Base-by-base conservation (phyloP, 169 alveolate genomes). In the Plasmodium cynomolgi region DNA sequence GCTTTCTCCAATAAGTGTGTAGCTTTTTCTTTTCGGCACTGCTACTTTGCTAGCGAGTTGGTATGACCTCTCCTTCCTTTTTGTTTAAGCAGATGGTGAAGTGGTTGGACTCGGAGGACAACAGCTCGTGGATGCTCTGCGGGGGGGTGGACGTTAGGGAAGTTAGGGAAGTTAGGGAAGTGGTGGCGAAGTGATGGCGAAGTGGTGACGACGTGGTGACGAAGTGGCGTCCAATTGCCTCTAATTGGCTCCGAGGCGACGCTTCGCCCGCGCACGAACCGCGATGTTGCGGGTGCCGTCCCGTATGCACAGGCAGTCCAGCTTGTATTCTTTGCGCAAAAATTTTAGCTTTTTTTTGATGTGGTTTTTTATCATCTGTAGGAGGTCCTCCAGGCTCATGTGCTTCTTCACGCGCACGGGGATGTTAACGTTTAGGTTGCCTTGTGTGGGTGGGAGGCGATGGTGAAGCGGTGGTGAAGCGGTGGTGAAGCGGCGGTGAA, bases 81-180 rank as follows among this genome's bases (percentile, higher is more conserved):
- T 62, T 83, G 20, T 62, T 44, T 23, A 83, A 17, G 41, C 39
- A 83, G 23, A 83, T 83, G n/a, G 56, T 37, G 58, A 83, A 83
- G 15, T 83, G 39, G 17, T 62, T 34, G 23, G 33, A 0, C 7
- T 83, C 44, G 33, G 81, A 56, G 15, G 74, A 71, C 20, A 71
- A 26, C 56, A 84, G 75, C 6, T 84, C 92, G 34, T 56, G 74
- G 72, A 84, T 72, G 20, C 83, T 72, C 92, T 84, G 81, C 44
- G 72, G 54, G 77, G 31, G 37, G n/a, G n/a, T n/a, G n/a, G n/a
- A n/a, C n/a, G n/a, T n/a, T n/a, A n/a, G n/a, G n/a, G n/a, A n/a
- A n/a, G n/a, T n/a, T n/a, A n/a, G n/a, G n/a, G n/a, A n/a, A n/a
- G n/a, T n/a, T n/a, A n/a, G n/a, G n/a, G n/a, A n/a, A n/a, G n/a